phyloP scores from a whole-genome alignment of 2,329 filamentous ascomycete genomes.

The Aspergillus tubingensis region DNA sequence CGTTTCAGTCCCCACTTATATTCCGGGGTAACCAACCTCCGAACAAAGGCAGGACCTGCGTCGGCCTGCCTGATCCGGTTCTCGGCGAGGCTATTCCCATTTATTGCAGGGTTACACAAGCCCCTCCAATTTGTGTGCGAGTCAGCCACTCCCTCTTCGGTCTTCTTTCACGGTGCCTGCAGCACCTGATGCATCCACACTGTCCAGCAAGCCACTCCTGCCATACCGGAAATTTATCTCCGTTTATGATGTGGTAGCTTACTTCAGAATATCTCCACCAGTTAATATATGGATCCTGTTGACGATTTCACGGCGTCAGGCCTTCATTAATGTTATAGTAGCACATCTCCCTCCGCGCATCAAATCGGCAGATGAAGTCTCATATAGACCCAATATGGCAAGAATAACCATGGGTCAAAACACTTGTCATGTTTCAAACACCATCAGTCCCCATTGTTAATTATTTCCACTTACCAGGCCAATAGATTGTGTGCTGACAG shows the following conservation, averaged over 20 bases:
- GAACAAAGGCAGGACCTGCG: background rate
- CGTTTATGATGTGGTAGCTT: background rate
- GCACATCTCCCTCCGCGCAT: background rate
- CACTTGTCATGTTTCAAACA: background rate
- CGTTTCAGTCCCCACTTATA: background rate
- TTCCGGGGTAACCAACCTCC: background rate
- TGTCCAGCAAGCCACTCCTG: background rate
- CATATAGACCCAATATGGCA: too few species aligned
- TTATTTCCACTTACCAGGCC: background rate
- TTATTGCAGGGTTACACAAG: background rate
- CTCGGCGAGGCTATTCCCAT: constrained; percentile 1
- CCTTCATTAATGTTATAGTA: background rate
- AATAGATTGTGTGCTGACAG: background rate
- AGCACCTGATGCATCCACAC: background rate
- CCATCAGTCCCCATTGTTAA: background rate
- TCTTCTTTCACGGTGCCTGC: background rate
- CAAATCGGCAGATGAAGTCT: too few species aligned
- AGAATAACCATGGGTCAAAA: too few species aligned
- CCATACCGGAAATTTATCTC: background rate
- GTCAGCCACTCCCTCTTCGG: background rate
- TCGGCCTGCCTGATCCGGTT: background rate
- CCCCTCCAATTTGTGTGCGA: background rate
- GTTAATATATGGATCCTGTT: background rate
- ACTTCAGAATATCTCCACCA: background rate
- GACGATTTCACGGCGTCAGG: background rate